Percentiles rank a stretch among this genome's conserved stretches.
Evolutionary conservation across 768 basidiomycete genomes (phyloP).

Genomic region (Calocybe indica): DNA sequence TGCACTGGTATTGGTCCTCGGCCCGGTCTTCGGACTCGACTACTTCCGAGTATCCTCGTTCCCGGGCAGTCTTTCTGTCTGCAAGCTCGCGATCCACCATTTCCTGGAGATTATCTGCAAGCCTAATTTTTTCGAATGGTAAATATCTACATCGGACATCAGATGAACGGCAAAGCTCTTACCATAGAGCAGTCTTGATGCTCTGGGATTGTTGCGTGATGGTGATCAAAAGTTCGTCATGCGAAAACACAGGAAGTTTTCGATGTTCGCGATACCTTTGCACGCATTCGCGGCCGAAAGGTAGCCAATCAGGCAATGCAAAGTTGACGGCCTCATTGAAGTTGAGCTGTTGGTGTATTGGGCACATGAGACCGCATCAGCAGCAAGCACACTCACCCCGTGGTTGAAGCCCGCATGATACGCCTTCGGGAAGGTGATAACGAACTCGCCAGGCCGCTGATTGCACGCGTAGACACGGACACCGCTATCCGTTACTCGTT

Average conservation of each 20-base stretch:
- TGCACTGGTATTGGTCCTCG: constrained; percentile 96
- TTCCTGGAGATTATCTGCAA: constrained; percentile 75
- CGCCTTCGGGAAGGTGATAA: constrained; percentile 95
- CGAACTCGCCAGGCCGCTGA: constrained; percentile 95
- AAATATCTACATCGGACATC: neutral
- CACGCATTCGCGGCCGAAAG: constrained; percentile 82
- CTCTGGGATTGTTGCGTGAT: constrained; percentile 93
- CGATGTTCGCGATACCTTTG: constrained; percentile 84
- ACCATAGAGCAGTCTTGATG: constrained; percentile 94
- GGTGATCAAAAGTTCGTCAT: constrained; percentile 95
- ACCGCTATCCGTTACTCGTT: constrained; percentile 77
- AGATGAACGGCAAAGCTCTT: constrained; percentile 18
- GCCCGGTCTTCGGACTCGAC: constrained; percentile 75
- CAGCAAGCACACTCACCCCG: constrained; percentile 56
- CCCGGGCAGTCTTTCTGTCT: constrained; percentile 58
- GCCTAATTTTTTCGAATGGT: constrained; percentile 41
- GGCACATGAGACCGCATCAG: constrained; percentile 12
- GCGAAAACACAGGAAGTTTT: constrained; percentile 96
- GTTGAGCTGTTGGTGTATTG: constrained; percentile 60
- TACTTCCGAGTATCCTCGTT: constrained; percentile 55
- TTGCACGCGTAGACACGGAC: constrained; percentile 93
- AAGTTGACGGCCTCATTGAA: constrained; percentile 99
- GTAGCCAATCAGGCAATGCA: constrained; percentile 92
- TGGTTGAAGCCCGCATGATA: constrained; percentile 99
- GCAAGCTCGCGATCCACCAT: constrained; percentile 84